Conservation (phyloP, 2,329 filamentous ascomycete genomes). For the Chrysoporthe puriensis region DNA sequence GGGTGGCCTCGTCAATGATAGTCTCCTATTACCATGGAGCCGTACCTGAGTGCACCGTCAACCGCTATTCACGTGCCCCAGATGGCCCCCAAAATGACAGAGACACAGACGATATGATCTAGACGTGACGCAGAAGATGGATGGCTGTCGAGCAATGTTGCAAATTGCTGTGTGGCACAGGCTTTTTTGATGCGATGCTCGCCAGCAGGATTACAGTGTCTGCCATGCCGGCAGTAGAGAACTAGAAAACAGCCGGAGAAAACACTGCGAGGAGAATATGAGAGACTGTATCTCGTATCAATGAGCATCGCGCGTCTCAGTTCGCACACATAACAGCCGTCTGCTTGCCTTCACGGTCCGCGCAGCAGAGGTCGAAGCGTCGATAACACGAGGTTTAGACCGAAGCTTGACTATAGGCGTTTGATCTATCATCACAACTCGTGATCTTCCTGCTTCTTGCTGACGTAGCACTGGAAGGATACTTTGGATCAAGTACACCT, state of each 20-base stretch:
- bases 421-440: not conserved
- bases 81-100: slow-evolving; percentile 7
- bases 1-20: not conserved
- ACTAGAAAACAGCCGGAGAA: not conserved
- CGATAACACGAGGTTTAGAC: not conserved
- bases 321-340: not conserved
- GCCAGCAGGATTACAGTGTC: not conserved
- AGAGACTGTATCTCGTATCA: not conserved
- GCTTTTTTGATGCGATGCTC: not conserved
- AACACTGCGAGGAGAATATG: not conserved
- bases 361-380: not conserved
- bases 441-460: not conserved
- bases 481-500: not conserved
- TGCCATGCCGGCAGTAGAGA: not conserved
- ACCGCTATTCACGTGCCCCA: not conserved
- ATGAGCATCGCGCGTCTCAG: not conserved
- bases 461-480: not conserved
- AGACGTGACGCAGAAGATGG: not conserved
- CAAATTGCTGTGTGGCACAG: not conserved
- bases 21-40: slow-evolving; percentile 10
- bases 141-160: not conserved
- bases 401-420: too few species aligned
- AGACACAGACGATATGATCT: not conserved
- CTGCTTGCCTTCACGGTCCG: not conserved
- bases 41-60: slow-evolving; percentile 4